phyloP scores from a whole-genome alignment of 2,329 filamentous ascomycete species.

The Alternaria solani region DNA sequence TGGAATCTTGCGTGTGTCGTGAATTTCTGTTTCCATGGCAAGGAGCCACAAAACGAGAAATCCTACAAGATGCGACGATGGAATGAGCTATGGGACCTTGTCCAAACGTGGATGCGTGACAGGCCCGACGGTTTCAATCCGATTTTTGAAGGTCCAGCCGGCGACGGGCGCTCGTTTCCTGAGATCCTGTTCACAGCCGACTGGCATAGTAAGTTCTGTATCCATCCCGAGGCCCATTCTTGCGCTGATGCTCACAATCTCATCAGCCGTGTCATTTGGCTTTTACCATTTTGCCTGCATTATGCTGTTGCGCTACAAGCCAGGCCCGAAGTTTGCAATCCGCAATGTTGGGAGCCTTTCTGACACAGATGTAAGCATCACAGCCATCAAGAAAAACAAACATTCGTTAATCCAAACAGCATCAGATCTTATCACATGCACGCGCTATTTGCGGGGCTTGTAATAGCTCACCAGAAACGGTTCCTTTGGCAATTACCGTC shows the following conservation, averaged over 20 bases:
- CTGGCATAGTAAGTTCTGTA: slow-evolving; percentile 37
- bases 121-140: slow-evolving; percentile 40
- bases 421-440: slow-evolving; percentile 35
- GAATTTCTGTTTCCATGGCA: slow-evolving; percentile 42
- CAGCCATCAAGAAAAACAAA: background rate
- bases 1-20: slow-evolving; percentile 42
- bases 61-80: slow-evolving; percentile 23
- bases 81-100: slow-evolving; percentile 33
- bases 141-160: slow-evolving; percentile 34
- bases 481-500: slow-evolving; percentile 33
- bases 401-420: slow-evolving; percentile 18
- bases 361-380: slow-evolving; percentile 30
- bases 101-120: slow-evolving; percentile 35
- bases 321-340: slow-evolving; percentile 38
- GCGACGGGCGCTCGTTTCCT: slow-evolving; percentile 28
- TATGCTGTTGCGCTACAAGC: slow-evolving; percentile 42
- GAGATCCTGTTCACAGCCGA: slow-evolving; percentile 42
- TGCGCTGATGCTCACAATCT: background rate
- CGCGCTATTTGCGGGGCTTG: slow-evolving; percentile 39
- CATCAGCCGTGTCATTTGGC: slow-evolving; percentile 34
- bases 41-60: slow-evolving; percentile 21
- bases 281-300: slow-evolving; percentile 42
- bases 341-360: slow-evolving; percentile 29
- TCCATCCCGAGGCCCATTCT: too few species aligned
- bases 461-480: slow-evolving; percentile 34